Percentiles rank a stretch among this genome's conserved stretches.
Evolutionary conservation across 495 filamentous ascomycete species (phyloP).

Genomic region (Aspergillus haitiensis): DNA sequence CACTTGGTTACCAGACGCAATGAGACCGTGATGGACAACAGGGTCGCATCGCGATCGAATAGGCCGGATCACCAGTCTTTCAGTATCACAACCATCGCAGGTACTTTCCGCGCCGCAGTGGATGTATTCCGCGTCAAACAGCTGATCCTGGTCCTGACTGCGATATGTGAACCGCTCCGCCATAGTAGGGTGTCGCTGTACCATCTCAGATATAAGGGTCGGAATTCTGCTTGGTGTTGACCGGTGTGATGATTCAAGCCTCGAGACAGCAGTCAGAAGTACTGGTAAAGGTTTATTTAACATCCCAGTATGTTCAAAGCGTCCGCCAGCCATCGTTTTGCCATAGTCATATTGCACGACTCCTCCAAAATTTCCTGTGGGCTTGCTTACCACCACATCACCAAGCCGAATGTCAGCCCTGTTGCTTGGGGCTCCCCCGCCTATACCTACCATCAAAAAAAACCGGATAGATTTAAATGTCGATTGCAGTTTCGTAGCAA

Average conservation of each 20-base stretch:
- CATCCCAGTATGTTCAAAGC: slow-evolving; percentile 36
- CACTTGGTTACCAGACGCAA: slow-evolving; percentile 26
- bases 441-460: slow-evolving; percentile 38
- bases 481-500: slow-evolving; percentile 24
- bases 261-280: slow-evolving; percentile 31
- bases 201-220: slow-evolving; percentile 22
- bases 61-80: slow-evolving; percentile 9
- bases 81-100: slow-evolving; percentile 26
- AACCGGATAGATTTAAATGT: slow-evolving; percentile 29
- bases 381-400: slow-evolving; percentile 40
- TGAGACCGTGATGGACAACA: slow-evolving; percentile 23
- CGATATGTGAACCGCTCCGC: too few relatives aligned
- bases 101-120: too few relatives aligned
- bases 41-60: slow-evolving; percentile 12
- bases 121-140: too few relatives aligned
- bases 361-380: slow-evolving; percentile 21
- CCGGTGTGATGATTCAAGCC: slow-evolving; percentile 23
- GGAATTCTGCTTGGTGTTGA: slow-evolving; percentile 18
- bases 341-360: slow-evolving; percentile 42
- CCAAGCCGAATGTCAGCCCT: slow-evolving; percentile 35
- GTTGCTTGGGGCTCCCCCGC: slow-evolving; percentile 32
- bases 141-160: too few relatives aligned
- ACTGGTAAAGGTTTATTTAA: slow-evolving; percentile 39
- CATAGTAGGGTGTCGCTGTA: slow-evolving; percentile 21
- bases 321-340: slow-evolving; percentile 28